Evolutionary conservation across 2,329 filamentous ascomycete species (phyloP).

Genomic region (Arthrinium puccinioides): DNA sequence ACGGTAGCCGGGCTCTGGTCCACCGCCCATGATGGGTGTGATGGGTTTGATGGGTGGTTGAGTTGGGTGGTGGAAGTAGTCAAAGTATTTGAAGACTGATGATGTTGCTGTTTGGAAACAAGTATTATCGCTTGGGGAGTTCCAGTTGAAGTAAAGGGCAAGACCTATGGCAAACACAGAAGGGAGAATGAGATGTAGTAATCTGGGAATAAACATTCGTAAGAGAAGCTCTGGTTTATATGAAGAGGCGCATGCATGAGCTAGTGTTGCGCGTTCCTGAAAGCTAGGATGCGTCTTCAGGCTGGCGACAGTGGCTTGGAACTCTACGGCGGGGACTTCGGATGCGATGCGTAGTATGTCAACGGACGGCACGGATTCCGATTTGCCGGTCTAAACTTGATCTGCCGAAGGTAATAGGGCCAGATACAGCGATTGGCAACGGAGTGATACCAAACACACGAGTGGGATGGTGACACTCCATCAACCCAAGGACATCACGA

Average conservation of each 20-base stretch:
- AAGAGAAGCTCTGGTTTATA: not conserved
- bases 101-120: not conserved
- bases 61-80: constrained; percentile 3
- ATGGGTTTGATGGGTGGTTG: constrained; percentile 3
- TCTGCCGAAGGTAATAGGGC: too few relatives aligned
- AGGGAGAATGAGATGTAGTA: not conserved
- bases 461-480: too few relatives aligned
- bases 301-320: constrained; percentile 8
- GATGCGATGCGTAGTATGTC: too few relatives aligned
- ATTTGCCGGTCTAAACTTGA: too few relatives aligned
- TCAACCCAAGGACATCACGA: too few relatives aligned
- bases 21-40: constrained; percentile 31
- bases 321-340: too few relatives aligned
- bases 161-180: constrained; percentile 1
- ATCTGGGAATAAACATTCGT: constrained; percentile 1
- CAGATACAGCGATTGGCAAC: too few relatives aligned
- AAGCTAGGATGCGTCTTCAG: constrained; percentile 4
- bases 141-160: constrained; percentile 1
- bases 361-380: too few relatives aligned
- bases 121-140: not conserved
- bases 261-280: constrained; percentile 4
- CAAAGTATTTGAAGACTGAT: constrained; percentile 3
- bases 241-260: not conserved
- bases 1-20: constrained; percentile 45
- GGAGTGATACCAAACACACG: too few relatives aligned